Conservation (phyloP, 2,329 filamentous ascomycete species). For the Clarireedia homoeocarpa region DNA sequence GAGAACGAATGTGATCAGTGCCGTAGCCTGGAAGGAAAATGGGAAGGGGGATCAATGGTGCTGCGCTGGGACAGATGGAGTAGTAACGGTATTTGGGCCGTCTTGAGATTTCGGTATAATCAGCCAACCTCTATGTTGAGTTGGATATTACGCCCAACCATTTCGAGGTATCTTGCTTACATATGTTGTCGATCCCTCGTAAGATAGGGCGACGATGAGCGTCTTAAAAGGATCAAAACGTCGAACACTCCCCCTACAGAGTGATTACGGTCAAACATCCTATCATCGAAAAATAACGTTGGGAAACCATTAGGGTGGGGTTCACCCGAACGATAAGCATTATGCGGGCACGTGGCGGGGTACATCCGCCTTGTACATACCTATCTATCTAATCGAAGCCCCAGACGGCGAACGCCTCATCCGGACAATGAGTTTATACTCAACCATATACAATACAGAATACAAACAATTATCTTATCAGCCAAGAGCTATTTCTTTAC, state of each 20-base stretch:
- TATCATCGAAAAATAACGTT: background rate
- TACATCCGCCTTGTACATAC: background rate
- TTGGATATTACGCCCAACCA: no score
- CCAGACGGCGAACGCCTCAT: no score
- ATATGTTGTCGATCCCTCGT: no score
- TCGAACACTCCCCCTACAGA: no score
- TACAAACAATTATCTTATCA: no score
- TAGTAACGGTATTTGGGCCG: constrained; percentile 54
- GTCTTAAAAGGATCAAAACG: no score
- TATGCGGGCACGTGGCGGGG: background rate
- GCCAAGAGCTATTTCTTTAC: no score
- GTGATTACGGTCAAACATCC: no score
- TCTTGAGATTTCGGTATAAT: background rate
- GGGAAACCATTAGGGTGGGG: background rate
- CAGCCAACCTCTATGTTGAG: background rate
- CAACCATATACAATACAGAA: no score
- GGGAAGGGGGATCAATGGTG: constrained; percentile 59
- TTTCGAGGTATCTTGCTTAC: background rate
- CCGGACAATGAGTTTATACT: no score
- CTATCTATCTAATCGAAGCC: background rate
- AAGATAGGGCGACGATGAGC: no score
- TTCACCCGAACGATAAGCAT: constrained; percentile 2
- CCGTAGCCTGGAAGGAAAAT: constrained; percentile 53
- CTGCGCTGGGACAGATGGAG: constrained; percentile 55
- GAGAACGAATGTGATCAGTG: constrained; percentile 52